Conservation (phyloP, 805 yeast genomes). For the Yamadazyma phyllophila region DNA sequence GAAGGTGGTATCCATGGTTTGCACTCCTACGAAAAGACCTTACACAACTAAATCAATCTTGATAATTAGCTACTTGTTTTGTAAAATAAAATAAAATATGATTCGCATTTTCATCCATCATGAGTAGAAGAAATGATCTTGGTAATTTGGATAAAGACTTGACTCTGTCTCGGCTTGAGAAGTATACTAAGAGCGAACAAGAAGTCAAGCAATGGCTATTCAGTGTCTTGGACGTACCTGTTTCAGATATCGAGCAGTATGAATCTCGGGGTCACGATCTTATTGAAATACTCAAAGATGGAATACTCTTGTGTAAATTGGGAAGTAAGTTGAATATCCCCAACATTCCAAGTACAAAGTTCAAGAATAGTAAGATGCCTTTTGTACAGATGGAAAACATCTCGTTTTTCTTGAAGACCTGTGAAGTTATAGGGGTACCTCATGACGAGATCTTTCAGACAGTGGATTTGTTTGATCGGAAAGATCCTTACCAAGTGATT, state of each 20-base stretch:
- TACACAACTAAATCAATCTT: conserved; percentile 64
- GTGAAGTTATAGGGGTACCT: conserved; percentile 65
- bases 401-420: conserved; percentile 62
- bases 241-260: conserved; percentile 17
- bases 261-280: conserved; percentile 38
- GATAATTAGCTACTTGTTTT: neutral
- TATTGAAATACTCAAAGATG: conserved; percentile 58
- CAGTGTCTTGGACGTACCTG: conserved; percentile 21
- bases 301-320: conserved; percentile 40
- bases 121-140: neutral
- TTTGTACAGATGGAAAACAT: conserved; percentile 83
- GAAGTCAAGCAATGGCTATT: conserved; percentile 59
- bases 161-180: conserved; percentile 45
- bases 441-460: conserved; percentile 83
- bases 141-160: conserved; percentile 21
- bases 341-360: conserved; percentile 39
- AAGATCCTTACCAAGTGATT: conserved; percentile 78
- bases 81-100: neutral
- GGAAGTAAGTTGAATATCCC: conserved; percentile 27
- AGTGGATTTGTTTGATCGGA: conserved; percentile 64
- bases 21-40: conserved; percentile 95
- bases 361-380: conserved; percentile 67
- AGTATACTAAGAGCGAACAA: conserved; percentile 42
- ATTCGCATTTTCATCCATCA: neutral
- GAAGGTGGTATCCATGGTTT: conserved; percentile 98